phyloP scores from a whole-genome alignment of 2,329 filamentous ascomycete species.

The Fusarium paranaense region DNA sequence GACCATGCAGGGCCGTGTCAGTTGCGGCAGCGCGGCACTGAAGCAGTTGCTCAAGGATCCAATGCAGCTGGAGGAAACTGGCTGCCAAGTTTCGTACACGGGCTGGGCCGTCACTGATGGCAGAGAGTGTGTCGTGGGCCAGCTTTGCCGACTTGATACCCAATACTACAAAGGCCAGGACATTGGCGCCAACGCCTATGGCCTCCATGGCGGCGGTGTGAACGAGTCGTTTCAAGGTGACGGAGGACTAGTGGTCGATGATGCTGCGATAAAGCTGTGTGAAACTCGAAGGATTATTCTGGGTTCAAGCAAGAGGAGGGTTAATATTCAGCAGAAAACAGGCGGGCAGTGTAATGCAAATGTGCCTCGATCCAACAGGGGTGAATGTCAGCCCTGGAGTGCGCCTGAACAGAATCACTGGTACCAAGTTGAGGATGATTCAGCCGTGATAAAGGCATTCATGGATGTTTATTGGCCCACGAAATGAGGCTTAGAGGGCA shows the following conservation, averaged over 20 bases:
- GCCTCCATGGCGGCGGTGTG: slow-evolving; percentile 14
- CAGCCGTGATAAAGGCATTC: not conserved
- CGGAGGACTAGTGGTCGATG: not conserved
- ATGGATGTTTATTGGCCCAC: not conserved
- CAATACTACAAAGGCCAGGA: slow-evolving; percentile 21
- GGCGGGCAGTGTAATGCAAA: not conserved
- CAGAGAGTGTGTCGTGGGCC: slow-evolving; percentile 11
- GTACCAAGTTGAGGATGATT: not conserved
- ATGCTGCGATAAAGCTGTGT: not conserved
- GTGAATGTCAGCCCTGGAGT: not conserved
- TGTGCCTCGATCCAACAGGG: not conserved
- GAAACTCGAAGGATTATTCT: not conserved
- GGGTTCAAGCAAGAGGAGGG: not conserved
- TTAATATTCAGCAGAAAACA: not conserved
- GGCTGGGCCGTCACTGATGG: slow-evolving; percentile 22
- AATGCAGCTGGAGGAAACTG: slow-evolving; percentile 3
- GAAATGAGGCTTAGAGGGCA: not conserved
- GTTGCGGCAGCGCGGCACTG: not conserved
- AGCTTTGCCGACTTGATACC: slow-evolving; percentile 16
- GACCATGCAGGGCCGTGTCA: not conserved
- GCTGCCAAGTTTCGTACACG: slow-evolving; percentile 5
- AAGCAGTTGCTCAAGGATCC: slow-evolving; percentile 9
- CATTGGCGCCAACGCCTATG: slow-evolving; percentile 23
- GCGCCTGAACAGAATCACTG: not conserved
- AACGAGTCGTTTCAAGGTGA: not conserved